A percentile compares a stretch with the other conserved stretches of the same genome.
These are phyloP conservation scores for Stenocarpella maydis DNA, from an alignment of 2,329 filamentous ascomycete genomes.

Conservation along the genomic window DNA sequence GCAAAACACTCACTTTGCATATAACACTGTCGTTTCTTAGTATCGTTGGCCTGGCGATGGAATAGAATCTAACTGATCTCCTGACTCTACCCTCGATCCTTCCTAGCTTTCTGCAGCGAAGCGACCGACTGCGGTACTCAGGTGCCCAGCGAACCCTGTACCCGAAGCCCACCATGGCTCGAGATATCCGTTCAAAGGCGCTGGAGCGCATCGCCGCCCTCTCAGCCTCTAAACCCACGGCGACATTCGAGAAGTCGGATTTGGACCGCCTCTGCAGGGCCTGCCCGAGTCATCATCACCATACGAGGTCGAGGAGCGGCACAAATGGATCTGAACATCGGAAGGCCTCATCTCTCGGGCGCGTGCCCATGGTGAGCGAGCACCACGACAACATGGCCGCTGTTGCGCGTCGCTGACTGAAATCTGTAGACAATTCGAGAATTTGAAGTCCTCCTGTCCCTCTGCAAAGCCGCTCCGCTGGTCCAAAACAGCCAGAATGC, in stretches of 20 bases:
- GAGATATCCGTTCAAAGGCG: slow-evolving; percentile 68
- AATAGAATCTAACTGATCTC: neutral
- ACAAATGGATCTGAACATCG: slow-evolving; percentile 58
- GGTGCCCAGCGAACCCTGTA: neutral
- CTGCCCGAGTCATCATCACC: slow-evolving; percentile 51
- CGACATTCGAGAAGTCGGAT: slow-evolving; percentile 68
- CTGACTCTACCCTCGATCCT: neutral
- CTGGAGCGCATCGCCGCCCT: slow-evolving; percentile 72
- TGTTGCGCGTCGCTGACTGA: slow-evolving; percentile 20
- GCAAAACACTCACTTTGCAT: neutral
- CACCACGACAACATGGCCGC: neutral
- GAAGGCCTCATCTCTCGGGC: slow-evolving; percentile 53
- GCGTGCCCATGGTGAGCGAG: slow-evolving; percentile 66
- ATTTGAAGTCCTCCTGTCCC: slow-evolving; percentile 87
- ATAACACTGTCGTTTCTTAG: neutral
- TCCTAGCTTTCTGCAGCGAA: neutral
- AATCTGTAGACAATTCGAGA: slow-evolving; percentile 77
- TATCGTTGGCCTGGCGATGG: neutral
- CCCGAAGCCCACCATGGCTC: slow-evolving; percentile 51
- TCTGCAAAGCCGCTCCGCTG: slow-evolving; percentile 87
- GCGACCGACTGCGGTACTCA: neutral
- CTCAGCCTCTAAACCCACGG: slow-evolving; percentile 62
- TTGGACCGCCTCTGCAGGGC: slow-evolving; percentile 69
- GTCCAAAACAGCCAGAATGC: slow-evolving; percentile 77
- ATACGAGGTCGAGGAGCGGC: slow-evolving; percentile 52